phyloP scores from a whole-genome alignment of 441 rosid species.

The Populus tomentosa region DNA sequence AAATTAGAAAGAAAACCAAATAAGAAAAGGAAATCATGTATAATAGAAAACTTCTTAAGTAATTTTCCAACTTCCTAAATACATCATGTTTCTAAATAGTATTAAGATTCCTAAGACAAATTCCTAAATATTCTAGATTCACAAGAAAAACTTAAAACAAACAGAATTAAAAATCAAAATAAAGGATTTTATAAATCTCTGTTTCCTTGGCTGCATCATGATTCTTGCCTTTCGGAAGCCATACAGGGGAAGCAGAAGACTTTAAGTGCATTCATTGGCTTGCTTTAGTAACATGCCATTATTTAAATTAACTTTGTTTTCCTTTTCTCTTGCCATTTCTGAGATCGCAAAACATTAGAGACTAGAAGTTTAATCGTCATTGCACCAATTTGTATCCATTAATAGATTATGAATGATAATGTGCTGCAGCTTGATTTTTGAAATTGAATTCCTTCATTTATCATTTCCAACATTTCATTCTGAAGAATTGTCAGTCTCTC shows the following conservation, averaged over 20 bases:
- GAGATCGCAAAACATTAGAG: neutral
- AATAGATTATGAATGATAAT: neutral
- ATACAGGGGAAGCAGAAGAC: neutral
- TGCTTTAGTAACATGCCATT: too few relatives aligned
- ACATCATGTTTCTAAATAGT: neutral
- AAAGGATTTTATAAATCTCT: neutral
- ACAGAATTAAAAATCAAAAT: neutral
- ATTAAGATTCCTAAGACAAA: neutral
- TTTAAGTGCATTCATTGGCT: too few relatives aligned
- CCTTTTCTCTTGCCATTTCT: neutral
- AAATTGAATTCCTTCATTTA: neutral
- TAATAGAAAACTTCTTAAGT: too few relatives aligned
- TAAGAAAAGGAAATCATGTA: neutral
- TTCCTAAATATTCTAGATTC: neutral
- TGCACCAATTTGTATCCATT: neutral
- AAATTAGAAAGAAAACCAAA: neutral
- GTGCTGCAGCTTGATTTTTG: neutral
- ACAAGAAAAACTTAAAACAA: neutral
- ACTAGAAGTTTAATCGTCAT: neutral
- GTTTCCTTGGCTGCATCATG: neutral
- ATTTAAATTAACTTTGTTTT: too few relatives aligned
- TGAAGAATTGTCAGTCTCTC: neutral
- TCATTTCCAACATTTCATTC: neutral
- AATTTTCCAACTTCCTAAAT: too few relatives aligned
- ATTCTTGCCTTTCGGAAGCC: neutral